Evolutionary conservation across 2,329 filamentous ascomycete genomes (phyloP), one percentile per base, ranked within the genome.

Genomic region (Paraphaeosphaeria sporulosa): DNA sequence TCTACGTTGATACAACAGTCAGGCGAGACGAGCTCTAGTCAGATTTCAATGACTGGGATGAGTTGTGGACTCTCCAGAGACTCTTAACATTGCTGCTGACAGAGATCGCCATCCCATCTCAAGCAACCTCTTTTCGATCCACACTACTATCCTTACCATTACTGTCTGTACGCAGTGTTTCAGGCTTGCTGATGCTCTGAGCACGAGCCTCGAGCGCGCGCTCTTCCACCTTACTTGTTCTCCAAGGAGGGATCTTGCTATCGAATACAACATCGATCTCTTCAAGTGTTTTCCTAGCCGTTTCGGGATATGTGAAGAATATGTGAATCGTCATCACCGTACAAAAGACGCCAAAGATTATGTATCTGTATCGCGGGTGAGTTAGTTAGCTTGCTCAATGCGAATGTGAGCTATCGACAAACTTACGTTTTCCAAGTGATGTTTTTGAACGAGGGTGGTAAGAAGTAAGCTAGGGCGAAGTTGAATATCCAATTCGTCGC

Each of bases 401-500:
- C 34, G 34, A 40, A 6, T n/a, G 5, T 12, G 23, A 21, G 3
- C 13, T 17, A 60, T 84, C 85, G 23, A 84, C 73, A 46, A n/a
- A 85, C 80, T 70, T 84, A 85, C 19, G 84, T 76, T 62, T 82
- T 83, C 77, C 83, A 88, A 27, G 79, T 80, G 71, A 88, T 88
- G 70, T 87, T 87, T 51, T 79, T 75, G 75, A 89, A 86, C 0
- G 81, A 85, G 0, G 85, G 83, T 3, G 86, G 86, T 2, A 86
- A 82, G 73, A 86, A 87, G 50, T 53, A 53, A 15, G 50, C 55
- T 85, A 78, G 40, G 82, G 84, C 13, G 87, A 87, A 87, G 72
- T 87, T 87, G 79, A 88, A 86, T 6, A 86, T 65, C 77, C 78
- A 80, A 62, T 76, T 74, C 19, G 70, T 70, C 19, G 85, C 79